Evolutionary conservation across 306 rosid species (phyloP).

Genomic region (Trifolium pratense): DNA sequence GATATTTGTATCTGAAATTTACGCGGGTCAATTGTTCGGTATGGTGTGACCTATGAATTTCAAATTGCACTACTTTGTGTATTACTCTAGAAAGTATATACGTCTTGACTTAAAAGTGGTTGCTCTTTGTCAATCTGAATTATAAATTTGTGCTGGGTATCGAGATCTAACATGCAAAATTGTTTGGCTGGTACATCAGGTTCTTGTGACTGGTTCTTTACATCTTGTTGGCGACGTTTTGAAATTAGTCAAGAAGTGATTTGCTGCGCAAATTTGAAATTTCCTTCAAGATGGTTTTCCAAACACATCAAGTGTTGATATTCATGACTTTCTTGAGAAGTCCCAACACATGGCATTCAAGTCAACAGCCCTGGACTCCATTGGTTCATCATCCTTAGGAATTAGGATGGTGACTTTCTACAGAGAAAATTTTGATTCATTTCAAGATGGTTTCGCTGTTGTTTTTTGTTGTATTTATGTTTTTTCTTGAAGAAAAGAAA

Average conservation of each 20-base stretch:
- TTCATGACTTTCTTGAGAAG: conserved; percentile 25
- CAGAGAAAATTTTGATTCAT: background rate
- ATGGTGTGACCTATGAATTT: background rate
- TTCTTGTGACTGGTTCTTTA: conserved; percentile 91
- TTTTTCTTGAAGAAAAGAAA: background rate
- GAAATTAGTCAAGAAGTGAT: conserved; percentile 76
- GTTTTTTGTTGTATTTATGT: background rate
- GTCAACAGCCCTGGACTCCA: conserved; percentile 17
- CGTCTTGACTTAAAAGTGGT: background rate
- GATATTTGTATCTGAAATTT: background rate
- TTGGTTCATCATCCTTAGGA: conserved; percentile 36
- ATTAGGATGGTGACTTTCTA: conserved; percentile 30
- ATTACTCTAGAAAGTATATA: background rate
- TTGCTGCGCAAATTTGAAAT: conserved; percentile 20
- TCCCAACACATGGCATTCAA: conserved; percentile 10
- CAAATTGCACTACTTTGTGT: background rate
- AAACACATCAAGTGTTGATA: conserved; percentile 23
- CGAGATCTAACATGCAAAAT: conserved; percentile 23
- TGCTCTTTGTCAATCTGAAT: conserved; percentile 25
- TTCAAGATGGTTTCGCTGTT: background rate
- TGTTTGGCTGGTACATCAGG: conserved; percentile 58
- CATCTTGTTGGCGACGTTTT: conserved; percentile 96
- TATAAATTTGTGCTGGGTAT: background rate
- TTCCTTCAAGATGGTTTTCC: conserved; percentile 22
- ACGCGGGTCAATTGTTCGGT: background rate